Conservation (phyloP, 345 rosid species). For the Pistacia integerrima region DNA sequence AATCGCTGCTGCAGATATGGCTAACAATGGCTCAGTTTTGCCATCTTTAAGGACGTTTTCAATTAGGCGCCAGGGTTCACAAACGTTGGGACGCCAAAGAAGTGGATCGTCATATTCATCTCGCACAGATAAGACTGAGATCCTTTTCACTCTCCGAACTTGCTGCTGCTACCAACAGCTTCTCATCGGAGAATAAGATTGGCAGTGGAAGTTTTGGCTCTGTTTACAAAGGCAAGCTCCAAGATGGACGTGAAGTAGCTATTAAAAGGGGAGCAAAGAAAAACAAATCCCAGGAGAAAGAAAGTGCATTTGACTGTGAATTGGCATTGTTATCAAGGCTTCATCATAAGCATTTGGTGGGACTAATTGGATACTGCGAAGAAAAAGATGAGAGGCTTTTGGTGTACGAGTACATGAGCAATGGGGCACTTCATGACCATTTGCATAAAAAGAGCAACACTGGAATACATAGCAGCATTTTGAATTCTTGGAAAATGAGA, state of each 20-base stretch:
- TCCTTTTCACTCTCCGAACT: conserved; percentile 47
- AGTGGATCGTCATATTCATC: conserved; percentile 38
- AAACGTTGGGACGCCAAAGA: conserved; percentile 36
- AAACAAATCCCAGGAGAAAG: conserved; percentile 47
- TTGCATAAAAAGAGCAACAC: conserved; percentile 38
- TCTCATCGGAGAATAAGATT: conserved; percentile 47
- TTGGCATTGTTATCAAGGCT: conserved; percentile 48
- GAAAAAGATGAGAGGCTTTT: conserved; percentile 57
- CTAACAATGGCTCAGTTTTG: conserved; percentile 18
- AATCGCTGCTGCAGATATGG: background rate
- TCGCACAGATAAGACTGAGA: conserved; percentile 34
- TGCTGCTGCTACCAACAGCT: conserved; percentile 41
- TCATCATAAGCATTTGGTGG: conserved; percentile 68
- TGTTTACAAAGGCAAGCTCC: conserved; percentile 53
- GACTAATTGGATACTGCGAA: conserved; percentile 60
- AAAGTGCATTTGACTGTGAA: conserved; percentile 59
- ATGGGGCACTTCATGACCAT: conserved; percentile 58
- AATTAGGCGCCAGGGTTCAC: conserved; percentile 28
- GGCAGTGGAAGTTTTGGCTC: conserved; percentile 65
- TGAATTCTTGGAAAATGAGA: conserved; percentile 68
- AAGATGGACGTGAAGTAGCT: conserved; percentile 58
- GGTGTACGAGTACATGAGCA: conserved; percentile 66
- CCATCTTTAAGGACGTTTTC: conserved; percentile 30
- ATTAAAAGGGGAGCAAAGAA: conserved; percentile 48
- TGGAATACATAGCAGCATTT: conserved; percentile 25